These are phyloP conservation scores for Lipomyces spencermartinsiae DNA, from an alignment of 805 yeast species.

Conservation along the genomic window DNA sequence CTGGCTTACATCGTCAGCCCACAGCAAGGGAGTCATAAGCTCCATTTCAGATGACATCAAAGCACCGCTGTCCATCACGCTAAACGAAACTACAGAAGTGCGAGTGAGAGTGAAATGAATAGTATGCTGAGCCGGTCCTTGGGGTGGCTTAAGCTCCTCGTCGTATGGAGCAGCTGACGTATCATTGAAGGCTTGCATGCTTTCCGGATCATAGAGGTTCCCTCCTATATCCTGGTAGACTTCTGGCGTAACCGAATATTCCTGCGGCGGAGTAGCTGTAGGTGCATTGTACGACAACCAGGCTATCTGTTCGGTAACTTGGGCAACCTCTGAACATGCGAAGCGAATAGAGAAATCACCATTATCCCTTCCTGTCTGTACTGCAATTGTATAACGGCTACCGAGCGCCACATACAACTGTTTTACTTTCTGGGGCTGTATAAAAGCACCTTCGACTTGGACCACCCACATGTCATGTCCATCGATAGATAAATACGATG, in stretches of 20 bases:
- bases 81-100: neutral
- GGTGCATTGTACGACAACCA: conserved; percentile 13
- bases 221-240: conserved; percentile 16
- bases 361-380: conserved; percentile 71
- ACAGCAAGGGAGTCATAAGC: conserved; percentile 10
- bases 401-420: conserved; percentile 11
- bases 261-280: neutral
- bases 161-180: conserved; percentile 15
- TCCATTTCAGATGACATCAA: conserved; percentile 5
- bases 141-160: neutral
- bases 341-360: conserved; percentile 31
- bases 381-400: conserved; percentile 16
- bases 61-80: conserved; percentile 14
- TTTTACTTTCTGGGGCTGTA: conserved; percentile 16
- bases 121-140: conserved; percentile 17
- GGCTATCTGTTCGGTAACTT: conserved; percentile 14
- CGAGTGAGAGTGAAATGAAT: conserved; percentile 7
- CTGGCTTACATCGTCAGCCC: neutral
- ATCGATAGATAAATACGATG: conserved; percentile 16
- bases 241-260: neutral
- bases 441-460: conserved; percentile 10
- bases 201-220: neutral
- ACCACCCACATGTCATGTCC: conserved; percentile 18
- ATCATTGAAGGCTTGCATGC: neutral
- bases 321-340: conserved; percentile 11